Percentiles rank a stretch among this genome's conserved stretches.
Evolutionary conservation across 78 protist species (phyloP).

Genomic region (Dictyostelium brefeldianum): DNA sequence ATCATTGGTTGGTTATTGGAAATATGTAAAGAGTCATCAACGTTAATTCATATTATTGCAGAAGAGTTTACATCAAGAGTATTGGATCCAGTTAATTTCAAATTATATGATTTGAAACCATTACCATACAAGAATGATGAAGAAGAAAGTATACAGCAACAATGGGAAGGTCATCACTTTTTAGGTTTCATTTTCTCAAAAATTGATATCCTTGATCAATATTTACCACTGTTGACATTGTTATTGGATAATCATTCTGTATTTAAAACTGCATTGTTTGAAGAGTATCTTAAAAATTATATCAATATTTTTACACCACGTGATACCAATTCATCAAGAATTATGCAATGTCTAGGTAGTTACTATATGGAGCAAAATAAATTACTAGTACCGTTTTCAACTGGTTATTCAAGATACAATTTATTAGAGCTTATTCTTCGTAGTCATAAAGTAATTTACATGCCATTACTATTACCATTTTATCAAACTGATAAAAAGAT

Average conservation of each 20-base stretch:
- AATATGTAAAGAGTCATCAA: slow-evolving; percentile 46
- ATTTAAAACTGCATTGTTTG: slow-evolving; percentile 41
- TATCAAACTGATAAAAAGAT: slow-evolving; percentile 49
- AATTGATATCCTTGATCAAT: not conserved
- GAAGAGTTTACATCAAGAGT: slow-evolving; percentile 40
- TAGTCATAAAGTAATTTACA: slow-evolving; percentile 37
- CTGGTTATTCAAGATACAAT: slow-evolving; percentile 43
- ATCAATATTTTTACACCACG: slow-evolving; percentile 57
- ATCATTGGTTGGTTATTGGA: slow-evolving; percentile 45
- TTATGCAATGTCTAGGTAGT: slow-evolving; percentile 20
- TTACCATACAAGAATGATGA: not conserved
- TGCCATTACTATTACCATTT: slow-evolving; percentile 65
- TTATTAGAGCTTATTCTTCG: slow-evolving; percentile 23
- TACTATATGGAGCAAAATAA: slow-evolving; percentile 27
- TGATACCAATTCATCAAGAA: slow-evolving; percentile 21
- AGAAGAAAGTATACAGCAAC: not conserved
- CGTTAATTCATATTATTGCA: slow-evolving; percentile 52
- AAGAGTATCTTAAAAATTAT: slow-evolving; percentile 73
- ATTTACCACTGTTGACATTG: slow-evolving; percentile 40
- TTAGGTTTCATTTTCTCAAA: slow-evolving; percentile 21
- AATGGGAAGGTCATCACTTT: slow-evolving; percentile 56
- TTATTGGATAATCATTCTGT: slow-evolving; percentile 60
- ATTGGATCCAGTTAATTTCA: slow-evolving; percentile 12
- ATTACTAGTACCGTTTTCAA: slow-evolving; percentile 52
- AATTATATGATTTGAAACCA: not conserved